A percentile compares a stretch with the other conserved stretches of the same genome.
Evolutionary conservation across 345 rosid genomes (phyloP).

Genomic region (Lepidium sativum): DNA sequence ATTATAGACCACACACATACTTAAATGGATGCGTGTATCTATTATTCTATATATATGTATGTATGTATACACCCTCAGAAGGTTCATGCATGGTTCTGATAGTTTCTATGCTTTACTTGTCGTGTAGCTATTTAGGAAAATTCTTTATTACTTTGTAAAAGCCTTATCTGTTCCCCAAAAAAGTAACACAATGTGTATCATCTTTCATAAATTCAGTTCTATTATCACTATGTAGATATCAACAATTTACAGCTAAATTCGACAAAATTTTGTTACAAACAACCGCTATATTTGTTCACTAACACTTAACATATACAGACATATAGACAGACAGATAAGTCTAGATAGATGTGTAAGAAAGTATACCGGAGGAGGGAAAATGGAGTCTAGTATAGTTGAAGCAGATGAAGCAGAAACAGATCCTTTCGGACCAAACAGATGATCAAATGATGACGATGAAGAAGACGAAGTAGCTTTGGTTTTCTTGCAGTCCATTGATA

Average conservation of each 20-base stretch:
- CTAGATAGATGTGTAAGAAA: not conserved
- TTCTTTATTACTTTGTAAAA: slow-evolving; percentile 9
- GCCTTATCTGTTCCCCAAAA: slow-evolving; percentile 17
- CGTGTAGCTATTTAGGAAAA: slow-evolving; percentile 15
- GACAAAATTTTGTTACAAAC: not conserved
- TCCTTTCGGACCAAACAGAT: slow-evolving; percentile 26
- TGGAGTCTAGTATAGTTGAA: slow-evolving; percentile 29
- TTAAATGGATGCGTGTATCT: too few species aligned
- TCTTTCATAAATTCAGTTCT: not conserved
- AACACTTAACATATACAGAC: not conserved
- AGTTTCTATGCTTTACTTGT: slow-evolving; percentile 12
- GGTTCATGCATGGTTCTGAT: slow-evolving; percentile 20
- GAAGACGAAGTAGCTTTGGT: slow-evolving; percentile 9
- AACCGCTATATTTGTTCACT: not conserved
- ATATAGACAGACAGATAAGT: not conserved
- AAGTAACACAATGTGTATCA: not conserved
- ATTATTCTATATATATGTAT: not conserved
- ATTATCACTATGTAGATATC: not conserved
- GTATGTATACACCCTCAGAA: not conserved
- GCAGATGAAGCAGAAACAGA: slow-evolving; percentile 19
- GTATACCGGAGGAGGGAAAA: slow-evolving; percentile 30
- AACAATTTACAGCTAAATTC: not conserved
- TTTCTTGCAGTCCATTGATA: slow-evolving; percentile 19
- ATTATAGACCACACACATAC: not conserved
- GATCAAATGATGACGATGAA: slow-evolving; percentile 17